phyloP scores from a whole-genome alignment of 2,329 filamentous ascomycete species.

The Penicillium sp. region DNA sequence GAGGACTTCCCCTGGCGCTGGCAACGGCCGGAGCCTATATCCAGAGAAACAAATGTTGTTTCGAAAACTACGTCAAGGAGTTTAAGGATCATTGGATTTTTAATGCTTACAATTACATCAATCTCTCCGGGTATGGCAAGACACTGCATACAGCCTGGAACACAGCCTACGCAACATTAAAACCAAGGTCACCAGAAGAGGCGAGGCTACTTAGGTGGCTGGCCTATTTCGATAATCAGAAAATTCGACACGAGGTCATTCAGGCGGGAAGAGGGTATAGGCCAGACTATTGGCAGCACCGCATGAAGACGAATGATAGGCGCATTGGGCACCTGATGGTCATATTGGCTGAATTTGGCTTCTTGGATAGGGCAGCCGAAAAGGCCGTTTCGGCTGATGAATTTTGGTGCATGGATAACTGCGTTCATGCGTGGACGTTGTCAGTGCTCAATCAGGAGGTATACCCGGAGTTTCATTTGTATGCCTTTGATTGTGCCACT shows the following conservation, averaged over 20 bases:
- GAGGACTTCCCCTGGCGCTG: not conserved
- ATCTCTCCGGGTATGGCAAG: not conserved
- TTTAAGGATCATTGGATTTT: conserved; percentile 1
- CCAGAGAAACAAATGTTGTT: not conserved
- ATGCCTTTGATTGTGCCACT: not conserved
- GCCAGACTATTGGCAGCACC: not conserved
- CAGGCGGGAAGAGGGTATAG: not conserved
- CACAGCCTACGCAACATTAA: not conserved
- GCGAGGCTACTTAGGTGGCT: not conserved
- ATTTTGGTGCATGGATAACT: not conserved
- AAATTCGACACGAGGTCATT: not conserved
- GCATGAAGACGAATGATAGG: not conserved
- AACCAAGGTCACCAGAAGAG: not conserved
- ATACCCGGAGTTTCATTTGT: not conserved
- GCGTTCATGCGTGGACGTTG: not conserved
- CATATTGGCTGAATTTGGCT: not conserved
- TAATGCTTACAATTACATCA: not conserved
- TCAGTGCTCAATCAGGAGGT: not conserved
- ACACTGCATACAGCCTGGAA: not conserved
- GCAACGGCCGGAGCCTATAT: not conserved
- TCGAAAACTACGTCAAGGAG: not conserved
- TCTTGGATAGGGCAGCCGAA: not conserved
- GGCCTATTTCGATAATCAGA: not conserved
- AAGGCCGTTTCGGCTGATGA: too few relatives aligned
- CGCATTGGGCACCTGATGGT: not conserved